phyloP scores from a whole-genome alignment of 2,329 filamentous ascomycete genomes.

The Hypoxylon sp. region DNA sequence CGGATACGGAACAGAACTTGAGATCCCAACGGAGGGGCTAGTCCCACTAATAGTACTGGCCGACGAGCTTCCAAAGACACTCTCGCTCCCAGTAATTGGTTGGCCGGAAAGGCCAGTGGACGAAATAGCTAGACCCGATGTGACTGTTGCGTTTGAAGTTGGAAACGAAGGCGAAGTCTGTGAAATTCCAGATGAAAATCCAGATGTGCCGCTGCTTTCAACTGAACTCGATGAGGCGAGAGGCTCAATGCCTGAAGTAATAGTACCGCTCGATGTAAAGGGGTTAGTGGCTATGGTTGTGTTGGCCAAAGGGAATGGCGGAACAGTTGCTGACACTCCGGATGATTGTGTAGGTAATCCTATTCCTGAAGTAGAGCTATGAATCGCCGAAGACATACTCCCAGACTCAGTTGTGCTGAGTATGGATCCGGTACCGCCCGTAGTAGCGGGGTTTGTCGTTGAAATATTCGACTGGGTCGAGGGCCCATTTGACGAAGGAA shows the following conservation, averaged over 20 bases:
- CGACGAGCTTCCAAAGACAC: slow-evolving; percentile 30
- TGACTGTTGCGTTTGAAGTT: slow-evolving; percentile 35
- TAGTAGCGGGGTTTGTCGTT: slow-evolving; percentile 2
- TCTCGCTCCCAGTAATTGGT: slow-evolving; percentile 31
- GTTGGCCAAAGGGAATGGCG: slow-evolving; percentile 38
- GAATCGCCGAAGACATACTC: slow-evolving; percentile 27
- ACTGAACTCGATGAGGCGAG: slow-evolving; percentile 11
- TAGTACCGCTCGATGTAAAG: slow-evolving; percentile 20
- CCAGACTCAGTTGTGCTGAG: slow-evolving; percentile 15
- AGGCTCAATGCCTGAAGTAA: slow-evolving; percentile 16
- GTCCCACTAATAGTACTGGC: slow-evolving; percentile 12
- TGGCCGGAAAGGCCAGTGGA: slow-evolving; percentile 27
- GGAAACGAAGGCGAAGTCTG: slow-evolving; percentile 23
- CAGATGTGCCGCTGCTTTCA: slow-evolving; percentile 9
- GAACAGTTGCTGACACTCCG: slow-evolving; percentile 7
- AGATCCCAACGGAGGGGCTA: slow-evolving; percentile 17
- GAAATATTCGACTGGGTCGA: slow-evolving; percentile 16
- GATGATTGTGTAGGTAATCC: slow-evolving; percentile 14
- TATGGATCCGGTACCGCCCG: slow-evolving; percentile 3
- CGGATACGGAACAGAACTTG: slow-evolving; percentile 39
- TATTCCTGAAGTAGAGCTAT: slow-evolving; percentile 15
- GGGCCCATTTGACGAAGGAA: slow-evolving; percentile 9
- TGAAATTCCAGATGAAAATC: slow-evolving; percentile 14
- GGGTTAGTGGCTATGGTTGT: slow-evolving; percentile 28
- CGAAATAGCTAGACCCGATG: slow-evolving; percentile 20